Percentiles rank a stretch among this genome's conserved stretches.
Evolutionary conservation across 805 yeast species (phyloP).

Genomic region (Wickerhamiella australiensis): DNA sequence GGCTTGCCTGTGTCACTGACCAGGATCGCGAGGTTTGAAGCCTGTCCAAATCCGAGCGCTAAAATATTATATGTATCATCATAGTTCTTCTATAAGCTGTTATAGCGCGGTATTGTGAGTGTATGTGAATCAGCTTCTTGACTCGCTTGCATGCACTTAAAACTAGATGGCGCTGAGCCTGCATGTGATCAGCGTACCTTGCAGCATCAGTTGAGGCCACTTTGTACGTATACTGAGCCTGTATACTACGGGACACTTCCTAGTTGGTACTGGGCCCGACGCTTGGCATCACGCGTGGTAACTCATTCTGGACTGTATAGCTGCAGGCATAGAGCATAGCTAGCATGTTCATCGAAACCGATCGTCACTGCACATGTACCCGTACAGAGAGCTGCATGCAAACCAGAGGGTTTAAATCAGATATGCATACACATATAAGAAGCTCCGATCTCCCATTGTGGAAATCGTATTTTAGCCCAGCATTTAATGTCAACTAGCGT

Average conservation of each 20-base stretch:
- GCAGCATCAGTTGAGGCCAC: not conserved
- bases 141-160: slow-evolving; percentile 1
- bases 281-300: too few relatives aligned
- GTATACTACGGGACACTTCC: too few relatives aligned
- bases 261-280: too few relatives aligned
- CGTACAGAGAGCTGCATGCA: slow-evolving; percentile 3
- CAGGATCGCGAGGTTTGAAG: too few relatives aligned
- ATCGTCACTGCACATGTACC: slow-evolving; percentile 4
- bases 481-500: not conserved
- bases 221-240: too few relatives aligned
- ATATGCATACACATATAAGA: slow-evolving; percentile 2
- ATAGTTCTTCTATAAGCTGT: too few relatives aligned
- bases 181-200: slow-evolving; percentile 2
- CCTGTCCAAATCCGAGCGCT: too few relatives aligned
- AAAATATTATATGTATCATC: too few relatives aligned
- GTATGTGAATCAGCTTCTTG: not conserved
- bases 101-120: not conserved
- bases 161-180: not conserved
- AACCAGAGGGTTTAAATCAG: not conserved
- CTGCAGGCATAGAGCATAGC: not conserved
- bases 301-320: too few relatives aligned
- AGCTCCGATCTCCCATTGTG: not conserved
- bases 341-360: not conserved
- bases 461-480: not conserved
- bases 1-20: too few relatives aligned